Conservation (phyloP, 345 rosid genomes). For the Psidium guajava region DNA sequence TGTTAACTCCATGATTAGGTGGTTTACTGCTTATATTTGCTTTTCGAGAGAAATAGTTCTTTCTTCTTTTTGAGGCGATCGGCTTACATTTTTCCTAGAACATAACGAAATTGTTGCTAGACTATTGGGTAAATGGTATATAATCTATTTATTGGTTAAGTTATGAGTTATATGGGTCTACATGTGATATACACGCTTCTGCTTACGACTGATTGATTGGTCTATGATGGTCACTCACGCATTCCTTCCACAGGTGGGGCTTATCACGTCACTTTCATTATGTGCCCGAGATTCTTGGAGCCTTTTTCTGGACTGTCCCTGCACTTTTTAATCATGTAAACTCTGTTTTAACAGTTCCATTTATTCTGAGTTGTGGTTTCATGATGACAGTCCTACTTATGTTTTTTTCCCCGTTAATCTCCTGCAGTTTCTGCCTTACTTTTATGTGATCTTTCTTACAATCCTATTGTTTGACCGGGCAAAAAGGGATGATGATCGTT, state of each 20-base stretch:
- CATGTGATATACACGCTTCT: not conserved
- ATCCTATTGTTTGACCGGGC: slow-evolving; percentile 94
- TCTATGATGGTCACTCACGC: not conserved
- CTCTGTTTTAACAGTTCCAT: not conserved
- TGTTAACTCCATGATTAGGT: not conserved
- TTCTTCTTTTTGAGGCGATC: not conserved
- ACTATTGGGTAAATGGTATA: not conserved
- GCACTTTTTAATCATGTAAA: slow-evolving; percentile 82
- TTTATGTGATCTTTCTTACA: slow-evolving; percentile 80
- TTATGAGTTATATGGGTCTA: not conserved
- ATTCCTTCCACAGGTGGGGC: slow-evolving; percentile 67
- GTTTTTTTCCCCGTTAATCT: not conserved
- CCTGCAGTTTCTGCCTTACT: slow-evolving; percentile 81
- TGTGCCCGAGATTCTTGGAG: slow-evolving; percentile 79
- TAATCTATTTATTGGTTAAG: not conserved
- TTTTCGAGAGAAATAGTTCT: not conserved
- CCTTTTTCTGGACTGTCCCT: slow-evolving; percentile 95
- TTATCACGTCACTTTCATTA: slow-evolving; percentile 93
- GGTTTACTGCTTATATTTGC: not conserved
- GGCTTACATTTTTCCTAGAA: not conserved
- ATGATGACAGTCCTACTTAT: not conserved
- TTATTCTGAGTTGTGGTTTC: not conserved
- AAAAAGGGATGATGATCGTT: slow-evolving; percentile 88
- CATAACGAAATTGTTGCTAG: not conserved
- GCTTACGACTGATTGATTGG: not conserved